A percentile compares a stretch with the other conserved stretches of the same genome.
Evolutionary conservation across 106 monocot genomes (phyloP).

Genomic region (Dendrobium nobile): DNA sequence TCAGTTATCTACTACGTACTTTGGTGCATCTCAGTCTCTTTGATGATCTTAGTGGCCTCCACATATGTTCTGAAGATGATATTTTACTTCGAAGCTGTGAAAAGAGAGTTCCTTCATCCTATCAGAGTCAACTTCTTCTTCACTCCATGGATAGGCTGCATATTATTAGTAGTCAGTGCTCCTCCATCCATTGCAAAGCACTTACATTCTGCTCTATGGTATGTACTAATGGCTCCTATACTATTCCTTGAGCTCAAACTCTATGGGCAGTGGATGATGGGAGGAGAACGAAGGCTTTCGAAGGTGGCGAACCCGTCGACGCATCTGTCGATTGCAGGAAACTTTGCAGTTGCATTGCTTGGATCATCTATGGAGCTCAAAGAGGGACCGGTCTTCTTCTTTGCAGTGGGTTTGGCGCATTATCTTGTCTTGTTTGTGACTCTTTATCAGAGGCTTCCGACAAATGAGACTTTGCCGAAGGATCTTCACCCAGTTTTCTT

Average conservation of each 20-base stretch:
- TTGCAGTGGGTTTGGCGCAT: slow-evolving; percentile 71
- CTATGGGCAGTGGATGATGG: slow-evolving; percentile 70
- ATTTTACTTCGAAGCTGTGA: slow-evolving; percentile 60
- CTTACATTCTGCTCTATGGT: slow-evolving; percentile 31
- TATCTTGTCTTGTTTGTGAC: slow-evolving; percentile 84
- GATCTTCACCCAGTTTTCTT: slow-evolving; percentile 87
- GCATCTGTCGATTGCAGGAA: slow-evolving; percentile 64
- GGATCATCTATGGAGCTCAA: slow-evolving; percentile 49
- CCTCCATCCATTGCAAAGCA: slow-evolving; percentile 33
- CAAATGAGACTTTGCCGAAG: slow-evolving; percentile 51
- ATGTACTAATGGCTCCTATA: slow-evolving; percentile 52
- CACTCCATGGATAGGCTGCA: slow-evolving; percentile 56
- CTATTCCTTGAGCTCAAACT: slow-evolving; percentile 68
- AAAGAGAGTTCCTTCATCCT: slow-evolving; percentile 56
- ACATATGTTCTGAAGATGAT: slow-evolving; percentile 39
- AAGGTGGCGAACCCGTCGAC: slow-evolving; percentile 82
- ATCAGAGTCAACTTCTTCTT: slow-evolving; percentile 69
- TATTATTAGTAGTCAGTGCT: slow-evolving; percentile 29
- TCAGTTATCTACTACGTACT: slow-evolving; percentile 25
- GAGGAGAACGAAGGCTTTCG: slow-evolving; percentile 54
- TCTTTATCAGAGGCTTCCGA: slow-evolving; percentile 82
- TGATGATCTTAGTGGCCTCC: slow-evolving; percentile 22
- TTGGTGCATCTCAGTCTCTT: slow-evolving; percentile 44
- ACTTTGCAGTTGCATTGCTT: slow-evolving; percentile 54
- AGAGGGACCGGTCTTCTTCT: slow-evolving; percentile 66